Conservation (phyloP, 495 filamentous ascomycete genomes). For the Mytilinidion resinicola region DNA sequence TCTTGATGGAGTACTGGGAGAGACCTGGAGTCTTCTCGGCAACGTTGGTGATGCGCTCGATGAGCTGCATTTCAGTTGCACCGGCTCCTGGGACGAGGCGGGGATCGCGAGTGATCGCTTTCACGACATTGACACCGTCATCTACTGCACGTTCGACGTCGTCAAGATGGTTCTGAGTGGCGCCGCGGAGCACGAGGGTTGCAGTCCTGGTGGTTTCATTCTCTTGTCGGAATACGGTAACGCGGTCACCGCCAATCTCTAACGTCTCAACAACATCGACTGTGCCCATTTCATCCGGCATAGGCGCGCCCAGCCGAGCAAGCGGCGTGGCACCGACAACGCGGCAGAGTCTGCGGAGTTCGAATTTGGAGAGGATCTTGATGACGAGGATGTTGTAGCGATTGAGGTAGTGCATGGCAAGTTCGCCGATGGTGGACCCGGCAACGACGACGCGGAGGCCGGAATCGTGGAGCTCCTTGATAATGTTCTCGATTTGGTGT, state of each 20-base stretch:
- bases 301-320: slow-evolving; percentile 90
- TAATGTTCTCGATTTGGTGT: slow-evolving; percentile 73
- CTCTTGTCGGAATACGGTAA: slow-evolving; percentile 98
- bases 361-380: slow-evolving; percentile 98
- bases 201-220: slow-evolving; percentile 85
- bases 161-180: slow-evolving; percentile 96
- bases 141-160: slow-evolving; percentile 97
- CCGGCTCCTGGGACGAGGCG: slow-evolving; percentile 90
- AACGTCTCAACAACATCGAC: slow-evolving; percentile 95
- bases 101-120: slow-evolving; percentile 91
- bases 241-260: slow-evolving; percentile 96
- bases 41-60: slow-evolving; percentile 80
- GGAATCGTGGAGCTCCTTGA: slow-evolving; percentile 94
- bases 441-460: slow-evolving; percentile 88
- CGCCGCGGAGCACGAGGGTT: slow-evolving; percentile 90
- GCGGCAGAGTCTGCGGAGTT: slow-evolving; percentile 85
- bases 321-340: slow-evolving; percentile 95
- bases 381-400: slow-evolving; percentile 92
- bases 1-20: slow-evolving; percentile 90
- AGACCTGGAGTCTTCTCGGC: slow-evolving; percentile 89
- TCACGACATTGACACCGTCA: slow-evolving; percentile 97
- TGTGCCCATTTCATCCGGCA: slow-evolving; percentile 98
- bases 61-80: slow-evolving; percentile 90
- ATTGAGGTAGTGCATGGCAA: slow-evolving; percentile 96
- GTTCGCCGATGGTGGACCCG: slow-evolving; percentile 85